Evolutionary conservation across 306 rosid genomes (phyloP), one percentile per base, ranked within the genome.

Genomic region (Dalbergia cochinchinensis): DNA sequence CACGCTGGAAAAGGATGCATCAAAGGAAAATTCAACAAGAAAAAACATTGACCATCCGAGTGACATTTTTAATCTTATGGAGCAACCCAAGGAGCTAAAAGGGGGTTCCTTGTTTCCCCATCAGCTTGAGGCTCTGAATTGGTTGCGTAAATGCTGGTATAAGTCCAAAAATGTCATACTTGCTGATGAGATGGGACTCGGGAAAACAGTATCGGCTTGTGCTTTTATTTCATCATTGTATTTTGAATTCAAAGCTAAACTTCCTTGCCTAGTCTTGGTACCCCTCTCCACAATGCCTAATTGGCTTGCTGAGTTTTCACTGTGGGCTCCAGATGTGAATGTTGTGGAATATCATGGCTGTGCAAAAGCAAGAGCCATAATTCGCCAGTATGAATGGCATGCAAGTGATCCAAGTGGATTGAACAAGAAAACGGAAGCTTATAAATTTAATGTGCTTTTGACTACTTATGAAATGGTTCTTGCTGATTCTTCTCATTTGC

Each of bases 181-280:
- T 74, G 99, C 99, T 69, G 99, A 96, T 85, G 99, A 96, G 88
- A 96, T 96, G 99, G 99, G 99, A 45, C 98, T 96, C 41, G 99
- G 99, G 81, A 96, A 96, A 86, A 96, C 99, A 68, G 87, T 96
- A 39, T 96, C 99, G 67, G 99, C 99, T 65, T 86, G 90, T 83
- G 98, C 99, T 81, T 96, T 93, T 87, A 39, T 93, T 65, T 93
- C 96, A 60, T 91, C 99, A 8, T 78, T 96, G 81, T 93, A 93
- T 82, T 37, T 82, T 77, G 99, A 96, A 89, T 93, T 96, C 83
- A 96, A 93, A 87, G 99, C 89, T 73, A 82, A 87, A 83, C 93
- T 89, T 64, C 99, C 99, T 82, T 96, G 98, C 88, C 83, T 96
- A 89, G 98, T 96, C 83, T 86, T 96, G 90, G 99, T 96, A 82